Base-by-base conservation (phyloP, 441 rosid genomes). In the Theobroma grandiflorum region DNA sequence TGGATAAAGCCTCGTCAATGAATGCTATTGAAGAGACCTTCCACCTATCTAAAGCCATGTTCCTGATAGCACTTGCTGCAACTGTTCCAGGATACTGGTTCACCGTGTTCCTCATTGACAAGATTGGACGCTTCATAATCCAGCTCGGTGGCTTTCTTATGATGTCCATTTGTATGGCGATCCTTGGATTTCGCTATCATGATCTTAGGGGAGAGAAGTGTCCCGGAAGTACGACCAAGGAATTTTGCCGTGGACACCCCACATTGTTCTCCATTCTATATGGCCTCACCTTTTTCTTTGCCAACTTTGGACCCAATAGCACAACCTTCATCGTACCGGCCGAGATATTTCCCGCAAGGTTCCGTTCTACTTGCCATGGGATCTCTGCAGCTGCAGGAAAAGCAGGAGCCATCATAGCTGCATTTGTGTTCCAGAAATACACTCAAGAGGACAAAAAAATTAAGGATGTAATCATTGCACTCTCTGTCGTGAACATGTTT, bases 281-380 rank as follows among this genome's bases (percentile, higher is more conserved):
- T 31, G 90, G 89, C 18, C 83, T 91, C 16, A 86, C 92, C 0
- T 73, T 93, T 47, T 93, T 93, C 84, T 93, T 93, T 43, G 88
- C 92, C 3, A 93, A 93, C 82, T 93, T 93, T 31, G 93, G 97
- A 1, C 97, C 97, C 59, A 91, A 93, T 33, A 84, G 88, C 79
- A 91, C 97, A 14, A 93, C 95, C 11, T 93, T 93, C 74, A 78
- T 93, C 1, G 86, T 93, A 3, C 96, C 96, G 0, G 94, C 94
- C 3, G 94, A 92, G 87, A 72, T 92, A 38, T 92, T 89, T 70
- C 96, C 96, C 0, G 91, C 96, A 10, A 86, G 90, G 74, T 73
- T 91, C 69, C 82, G 93, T n/a, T 89, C 95, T 0, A 90, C 92
- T 2, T 93, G 95, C 80, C 97, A 93, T 6, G 96, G 93, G 12